Percentiles rank a stretch among this genome's conserved stretches.
phyloP scores from a whole-genome alignment of 805 yeast species.

The Hanseniaspora nectarophila region DNA sequence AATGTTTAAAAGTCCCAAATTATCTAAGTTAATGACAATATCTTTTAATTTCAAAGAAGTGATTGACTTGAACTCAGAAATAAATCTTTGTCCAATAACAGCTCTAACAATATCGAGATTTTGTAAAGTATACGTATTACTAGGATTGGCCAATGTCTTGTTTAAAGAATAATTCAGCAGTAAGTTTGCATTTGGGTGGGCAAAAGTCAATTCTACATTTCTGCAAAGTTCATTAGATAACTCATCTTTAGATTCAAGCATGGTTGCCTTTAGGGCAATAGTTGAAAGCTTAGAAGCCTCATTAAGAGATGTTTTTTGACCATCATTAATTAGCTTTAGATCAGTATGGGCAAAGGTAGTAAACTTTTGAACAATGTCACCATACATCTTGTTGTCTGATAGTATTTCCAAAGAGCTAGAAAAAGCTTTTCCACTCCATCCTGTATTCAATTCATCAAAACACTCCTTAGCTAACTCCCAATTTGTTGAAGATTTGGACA shows the following conservation, averaged over 20 bases:
- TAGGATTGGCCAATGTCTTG: conserved; percentile 40
- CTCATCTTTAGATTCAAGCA: conserved; percentile 23
- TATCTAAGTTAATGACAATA: conserved; percentile 44
- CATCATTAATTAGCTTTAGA: not conserved
- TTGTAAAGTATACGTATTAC: conserved; percentile 45
- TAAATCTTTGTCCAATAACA: conserved; percentile 50
- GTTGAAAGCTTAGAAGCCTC: not conserved
- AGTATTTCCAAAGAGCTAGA: conserved; percentile 17
- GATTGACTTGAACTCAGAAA: conserved; percentile 35
- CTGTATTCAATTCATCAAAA: conserved; percentile 41
- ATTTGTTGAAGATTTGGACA: conserved; percentile 63
- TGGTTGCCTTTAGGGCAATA: not conserved
- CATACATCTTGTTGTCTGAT: conserved; percentile 3
- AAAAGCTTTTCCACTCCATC: conserved; percentile 29
- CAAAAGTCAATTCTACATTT: conserved; percentile 20
- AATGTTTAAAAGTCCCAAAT: conserved; percentile 39
- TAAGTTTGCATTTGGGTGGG: conserved; percentile 39
- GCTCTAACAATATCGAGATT: conserved; percentile 38
- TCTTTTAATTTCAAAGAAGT: conserved; percentile 42
- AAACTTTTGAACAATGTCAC: not conserved
- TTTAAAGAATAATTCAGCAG: conserved; percentile 56
- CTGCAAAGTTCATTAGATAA: conserved; percentile 20
- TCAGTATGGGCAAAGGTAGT: not conserved
- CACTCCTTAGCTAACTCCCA: conserved; percentile 85
- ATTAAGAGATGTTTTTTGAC: not conserved